A percentile compares a stretch with the other conserved stretches of the same genome.
phyloP scores from a whole-genome alignment of 441 rosid genomes.

The Raphanus hybrid region DNA sequence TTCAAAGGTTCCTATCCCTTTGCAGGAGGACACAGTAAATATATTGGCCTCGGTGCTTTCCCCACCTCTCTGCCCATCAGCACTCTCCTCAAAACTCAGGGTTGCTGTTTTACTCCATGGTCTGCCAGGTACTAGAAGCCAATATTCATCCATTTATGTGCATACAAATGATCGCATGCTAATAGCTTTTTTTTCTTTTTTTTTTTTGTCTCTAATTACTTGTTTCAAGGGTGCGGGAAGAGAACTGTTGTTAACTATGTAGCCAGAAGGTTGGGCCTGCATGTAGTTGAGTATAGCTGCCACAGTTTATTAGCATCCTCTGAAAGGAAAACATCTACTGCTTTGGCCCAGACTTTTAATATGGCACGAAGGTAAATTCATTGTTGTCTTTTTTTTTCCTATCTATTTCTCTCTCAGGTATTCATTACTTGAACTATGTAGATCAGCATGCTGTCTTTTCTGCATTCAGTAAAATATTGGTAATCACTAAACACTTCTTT shows the following conservation, averaged over 20 bases:
- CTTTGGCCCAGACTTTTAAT: conserved; percentile 83
- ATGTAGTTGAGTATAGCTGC: conserved; percentile 94
- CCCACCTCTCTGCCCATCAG: conserved; percentile 84
- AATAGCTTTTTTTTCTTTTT: not conserved
- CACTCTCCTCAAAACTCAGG: conserved; percentile 83
- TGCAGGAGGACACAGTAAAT: conserved; percentile 72
- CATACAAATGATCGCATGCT: conserved; percentile 24
- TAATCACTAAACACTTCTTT: conserved; percentile 3
- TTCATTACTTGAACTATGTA: not conserved
- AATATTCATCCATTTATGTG: not conserved
- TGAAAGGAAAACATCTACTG: conserved; percentile 74
- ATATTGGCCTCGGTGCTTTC: conserved; percentile 77
- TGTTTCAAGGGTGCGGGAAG: conserved; percentile 85
- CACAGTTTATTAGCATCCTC: conserved; percentile 77
- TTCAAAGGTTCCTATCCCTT: conserved; percentile 58
- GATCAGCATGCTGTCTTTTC: conserved; percentile 1
- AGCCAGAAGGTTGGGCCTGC: conserved; percentile 79
- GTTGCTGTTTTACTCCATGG: conserved; percentile 87
- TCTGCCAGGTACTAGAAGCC: conserved; percentile 55
- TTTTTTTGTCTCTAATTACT: conserved; percentile 17
- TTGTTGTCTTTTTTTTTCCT: not conserved
- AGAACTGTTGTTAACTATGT: conserved; percentile 83
- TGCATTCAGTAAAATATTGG: conserved; percentile 2
- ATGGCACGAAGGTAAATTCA: conserved; percentile 79
- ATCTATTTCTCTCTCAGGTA: conserved; percentile 12